Percentiles rank a stretch among this genome's conserved stretches.
Conservation (phyloP, 257 asterid species). For the Solanum chmielewskii region DNA sequence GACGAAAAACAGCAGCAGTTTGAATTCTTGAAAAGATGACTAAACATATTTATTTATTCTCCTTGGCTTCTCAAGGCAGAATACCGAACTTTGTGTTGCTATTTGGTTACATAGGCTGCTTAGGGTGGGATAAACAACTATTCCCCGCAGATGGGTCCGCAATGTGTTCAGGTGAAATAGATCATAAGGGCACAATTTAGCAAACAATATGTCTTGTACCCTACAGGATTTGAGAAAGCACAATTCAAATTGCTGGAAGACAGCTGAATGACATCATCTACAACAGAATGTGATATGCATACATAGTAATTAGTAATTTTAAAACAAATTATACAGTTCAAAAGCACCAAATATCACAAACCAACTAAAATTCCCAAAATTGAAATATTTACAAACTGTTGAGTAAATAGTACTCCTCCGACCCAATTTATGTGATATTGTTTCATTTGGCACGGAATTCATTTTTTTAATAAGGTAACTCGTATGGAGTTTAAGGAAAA, state of each 20-base stretch:
- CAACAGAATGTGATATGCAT: not conserved
- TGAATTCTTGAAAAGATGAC: not conserved
- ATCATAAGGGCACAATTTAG: not conserved
- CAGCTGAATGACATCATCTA: not conserved
- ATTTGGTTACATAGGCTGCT: not conserved
- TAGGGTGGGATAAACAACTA: not conserved
- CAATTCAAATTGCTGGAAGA: not conserved
- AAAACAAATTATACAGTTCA: not conserved
- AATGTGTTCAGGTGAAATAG: not conserved
- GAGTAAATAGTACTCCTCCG: not conserved
- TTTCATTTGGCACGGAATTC: not conserved
- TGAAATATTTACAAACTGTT: not conserved
- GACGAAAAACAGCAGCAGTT: not conserved
- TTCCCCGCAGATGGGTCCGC: not conserved
- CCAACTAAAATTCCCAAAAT: not conserved
- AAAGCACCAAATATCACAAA: not conserved
- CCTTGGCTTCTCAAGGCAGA: not conserved
- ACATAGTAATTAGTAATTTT: not conserved
- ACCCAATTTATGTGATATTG: not conserved
- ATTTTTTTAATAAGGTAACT: not conserved
- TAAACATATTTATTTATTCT: not conserved
- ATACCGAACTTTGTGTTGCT: not conserved
- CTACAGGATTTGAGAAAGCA: not conserved
- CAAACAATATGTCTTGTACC: constrained; percentile 10
- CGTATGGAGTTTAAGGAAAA: not conserved